Base-by-base conservation (phyloP, 768 basidiomycete species). In the Dentipellis fragilis region DNA sequence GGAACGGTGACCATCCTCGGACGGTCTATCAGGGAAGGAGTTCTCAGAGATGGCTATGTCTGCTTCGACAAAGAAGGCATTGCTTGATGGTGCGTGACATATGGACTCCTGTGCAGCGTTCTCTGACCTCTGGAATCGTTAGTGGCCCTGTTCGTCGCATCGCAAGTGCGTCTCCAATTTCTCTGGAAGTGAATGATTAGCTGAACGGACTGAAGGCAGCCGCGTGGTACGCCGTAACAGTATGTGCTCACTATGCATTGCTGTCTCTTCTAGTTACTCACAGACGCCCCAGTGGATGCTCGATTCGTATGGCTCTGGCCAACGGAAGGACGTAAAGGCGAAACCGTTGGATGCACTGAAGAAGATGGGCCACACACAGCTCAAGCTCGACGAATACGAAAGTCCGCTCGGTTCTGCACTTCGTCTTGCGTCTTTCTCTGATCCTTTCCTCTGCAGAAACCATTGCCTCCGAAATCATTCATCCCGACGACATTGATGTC, bases 321-420 rank as follows among this genome's bases (percentile, higher is more conserved):
- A 77, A 64, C 78, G 81, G 63, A 80, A 81, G 64, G 79, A 80
- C 58, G 75, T 84, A 14, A 81, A 84, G 60, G 75, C 80, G 52
- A 89, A 87, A 65, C 84, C 87, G 36, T 60, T 83, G 55, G 83
- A 88, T 62, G 81, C 84, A 10, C 63, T 90, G 57, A 81, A 85
- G 62, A 81, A 79, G 52, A 68, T 89, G 16, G 87, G 87, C 3
- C 85, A 89, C 67, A 78, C 71, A 40, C 77, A 81, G 50, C 73
- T 96, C 4, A 80, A 89, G 61, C 75, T 99, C 54, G 83, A 89
- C 63, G 94, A 97, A 69, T 90, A 98, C 65, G 95, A 99, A 74
- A 72, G 90, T 91, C 68, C 59, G 85, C 68, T 29, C 0, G 10
- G 10, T 42, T 39, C 7, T 51, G 36, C 37, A 55, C n/a, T 23